These are phyloP conservation scores for Cutaneotrichosporon sp. DNA, from an alignment of 1,284 basidiomycete species.

Conservation along the genomic window DNA sequence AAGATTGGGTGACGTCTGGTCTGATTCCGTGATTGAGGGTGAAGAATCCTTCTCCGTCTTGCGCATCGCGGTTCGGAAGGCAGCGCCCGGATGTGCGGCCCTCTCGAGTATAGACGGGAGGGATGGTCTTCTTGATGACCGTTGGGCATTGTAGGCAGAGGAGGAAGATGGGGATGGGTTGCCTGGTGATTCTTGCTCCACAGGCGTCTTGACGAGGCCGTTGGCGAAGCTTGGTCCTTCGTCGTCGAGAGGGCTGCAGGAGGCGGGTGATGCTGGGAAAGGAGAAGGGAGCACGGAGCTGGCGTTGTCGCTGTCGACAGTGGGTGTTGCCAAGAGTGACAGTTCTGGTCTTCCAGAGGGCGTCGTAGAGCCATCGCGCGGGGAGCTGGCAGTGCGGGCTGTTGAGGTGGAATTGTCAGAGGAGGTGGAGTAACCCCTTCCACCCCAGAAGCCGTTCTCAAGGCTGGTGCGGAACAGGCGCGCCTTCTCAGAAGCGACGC, in stretches of 20 bases:
- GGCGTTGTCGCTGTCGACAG: slow-evolving; percentile 8
- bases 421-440: background rate
- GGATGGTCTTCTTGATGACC: slow-evolving; percentile 46
- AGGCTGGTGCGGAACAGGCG: slow-evolving; percentile 18
- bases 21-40: slow-evolving; percentile 17
- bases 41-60: slow-evolving; percentile 21
- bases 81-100: slow-evolving; percentile 44
- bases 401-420: background rate
- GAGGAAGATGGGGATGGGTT: slow-evolving; percentile 5
- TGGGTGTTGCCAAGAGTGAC: slow-evolving; percentile 7
- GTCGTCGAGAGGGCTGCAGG: slow-evolving; percentile 1
- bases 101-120: slow-evolving; percentile 52
- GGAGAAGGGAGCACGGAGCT: slow-evolving; percentile 12
- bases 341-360: slow-evolving; percentile 4
- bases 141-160: slow-evolving; percentile 2
- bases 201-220: background rate
- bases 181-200: background rate
- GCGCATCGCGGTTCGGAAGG: slow-evolving; percentile 41
- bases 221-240: background rate
- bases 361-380: slow-evolving; percentile 1
- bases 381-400: background rate
- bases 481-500: slow-evolving; percentile 33
- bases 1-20: slow-evolving; percentile 3
- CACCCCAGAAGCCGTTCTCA: slow-evolving; percentile 14
- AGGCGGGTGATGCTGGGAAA: slow-evolving; percentile 8